Conservation (phyloP, 345 rosid species). For the Rubroshorea leprosula region DNA sequence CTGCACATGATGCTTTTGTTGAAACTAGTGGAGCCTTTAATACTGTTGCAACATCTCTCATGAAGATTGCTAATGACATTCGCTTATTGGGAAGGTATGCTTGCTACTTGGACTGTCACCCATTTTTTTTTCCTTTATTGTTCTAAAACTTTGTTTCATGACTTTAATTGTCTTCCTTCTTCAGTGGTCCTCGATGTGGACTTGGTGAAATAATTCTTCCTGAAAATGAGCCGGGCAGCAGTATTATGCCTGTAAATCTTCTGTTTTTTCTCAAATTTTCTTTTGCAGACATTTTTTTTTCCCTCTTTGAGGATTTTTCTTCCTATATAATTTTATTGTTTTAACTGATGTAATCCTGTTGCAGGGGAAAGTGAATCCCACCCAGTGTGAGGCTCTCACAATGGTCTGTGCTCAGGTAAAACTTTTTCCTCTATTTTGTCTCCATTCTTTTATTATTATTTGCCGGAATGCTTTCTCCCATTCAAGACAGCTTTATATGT, state of each 20-base stretch:
- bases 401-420: conserved; percentile 98
- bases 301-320: conserved; percentile 11
- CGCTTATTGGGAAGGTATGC: conserved; percentile 79
- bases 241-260: conserved; percentile 87
- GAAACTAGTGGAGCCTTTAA: conserved; percentile 92
- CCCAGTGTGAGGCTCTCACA: conserved; percentile 96
- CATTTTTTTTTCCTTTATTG: not conserved
- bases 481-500: conserved; percentile 7
- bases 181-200: conserved; percentile 96
- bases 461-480: conserved; percentile 11
- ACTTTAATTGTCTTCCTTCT: conserved; percentile 23
- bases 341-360: conserved; percentile 19
- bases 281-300: not conserved
- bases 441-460: too few species aligned
- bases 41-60: conserved; percentile 70
- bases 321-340: conserved; percentile 8
- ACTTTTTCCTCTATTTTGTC: too few species aligned
- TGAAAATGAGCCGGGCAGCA: conserved; percentile 99
- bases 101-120: conserved; percentile 1
- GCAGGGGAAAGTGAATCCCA: conserved; percentile 98
- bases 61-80: conserved; percentile 93
- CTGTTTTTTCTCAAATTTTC: conserved; percentile 2
- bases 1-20: conserved; percentile 98
- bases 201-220: conserved; percentile 98
- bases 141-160: conserved; percentile 19